Evolutionary conservation across 768 basidiomycete species (phyloP), one percentile per base, ranked within the genome.

Genomic region (Lactarius vividus): DNA sequence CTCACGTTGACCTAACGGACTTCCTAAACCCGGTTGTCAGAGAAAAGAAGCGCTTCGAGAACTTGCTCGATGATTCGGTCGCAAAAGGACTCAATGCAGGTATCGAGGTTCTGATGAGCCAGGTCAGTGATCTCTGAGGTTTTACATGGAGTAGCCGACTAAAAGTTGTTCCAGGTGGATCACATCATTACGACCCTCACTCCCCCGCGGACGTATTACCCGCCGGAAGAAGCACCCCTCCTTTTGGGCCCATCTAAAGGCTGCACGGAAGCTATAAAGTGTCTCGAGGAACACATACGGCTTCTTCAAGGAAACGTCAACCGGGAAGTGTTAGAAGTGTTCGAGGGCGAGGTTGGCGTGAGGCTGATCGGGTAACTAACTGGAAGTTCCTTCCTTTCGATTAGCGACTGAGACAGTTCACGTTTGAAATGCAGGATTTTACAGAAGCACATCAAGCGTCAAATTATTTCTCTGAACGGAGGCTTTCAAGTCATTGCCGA

Each of bases 401-500:
- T 52, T 59, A 28, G 40, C 55, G 18, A n/a, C 53, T 61, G 53
- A 42, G 42, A 69, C 39, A 53, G 37, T 31, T 33, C 33, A 26
- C 33, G 29, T 40, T 44, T 23, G 29, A 39, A 39, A 46, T 59
- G 13, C 61, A 96, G 96, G 20, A 96, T 98, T 72, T 75, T 98
- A 37, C 95, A 98, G 74, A 94, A 96, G 71, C 96, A 98, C 71
- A 88, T 98, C 75, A 98, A 99, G 74, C 84, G 95, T 1, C 95
- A 98, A 74, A 99, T 98, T 72, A 95, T 98, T 57, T 98, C 96
- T 0, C 82, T 97, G 40, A 86, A 80, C 62, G 97, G 97, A 18
- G 96, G 96, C 0, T 96, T 98, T 76, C 93, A 94, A 70, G 88
- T 98, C 66, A 98, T 99, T 68, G 91, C 96, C 2, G 97, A 99